These are phyloP conservation scores for Kwoniella europaea DNA, from an alignment of 768 basidiomycete genomes.

Conservation along the genomic window DNA sequence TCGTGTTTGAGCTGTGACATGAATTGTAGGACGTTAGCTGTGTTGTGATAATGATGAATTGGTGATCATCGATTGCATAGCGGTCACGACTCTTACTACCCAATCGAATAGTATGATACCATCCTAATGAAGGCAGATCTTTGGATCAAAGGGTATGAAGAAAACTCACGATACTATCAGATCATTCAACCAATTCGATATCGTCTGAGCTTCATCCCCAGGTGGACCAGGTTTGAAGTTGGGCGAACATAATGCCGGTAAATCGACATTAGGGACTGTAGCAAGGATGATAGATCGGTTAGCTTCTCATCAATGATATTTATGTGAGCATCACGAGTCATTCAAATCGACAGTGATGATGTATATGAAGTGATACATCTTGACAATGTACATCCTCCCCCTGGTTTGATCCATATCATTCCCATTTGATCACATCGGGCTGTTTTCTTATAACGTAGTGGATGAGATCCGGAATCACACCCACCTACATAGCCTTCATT, in stretches of 20 bases:
- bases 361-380: background rate
- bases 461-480: slow-evolving; percentile 32
- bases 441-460: too few species aligned
- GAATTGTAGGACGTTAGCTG: background rate
- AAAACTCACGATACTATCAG: slow-evolving; percentile 70
- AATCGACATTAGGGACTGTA: slow-evolving; percentile 89
- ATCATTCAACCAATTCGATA: slow-evolving; percentile 81
- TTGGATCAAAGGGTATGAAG: too few species aligned
- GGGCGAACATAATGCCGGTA: slow-evolving; percentile 89
- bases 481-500: slow-evolving; percentile 81
- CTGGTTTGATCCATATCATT: too few species aligned
- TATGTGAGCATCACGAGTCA: too few species aligned
- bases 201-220: slow-evolving; percentile 87
- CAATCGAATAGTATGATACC: too few species aligned
- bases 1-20: slow-evolving; percentile 9
- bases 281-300: background rate
- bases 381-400: too few species aligned
- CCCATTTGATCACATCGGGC: too few species aligned
- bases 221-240: slow-evolving; percentile 96
- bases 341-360: too few species aligned
- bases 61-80: background rate
- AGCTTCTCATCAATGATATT: background rate
- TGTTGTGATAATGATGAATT: background rate
- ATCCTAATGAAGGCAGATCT: too few species aligned
- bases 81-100: too few species aligned